Conservation (phyloP, 805 yeast genomes). For the Wickerhamiella spandovensis region DNA sequence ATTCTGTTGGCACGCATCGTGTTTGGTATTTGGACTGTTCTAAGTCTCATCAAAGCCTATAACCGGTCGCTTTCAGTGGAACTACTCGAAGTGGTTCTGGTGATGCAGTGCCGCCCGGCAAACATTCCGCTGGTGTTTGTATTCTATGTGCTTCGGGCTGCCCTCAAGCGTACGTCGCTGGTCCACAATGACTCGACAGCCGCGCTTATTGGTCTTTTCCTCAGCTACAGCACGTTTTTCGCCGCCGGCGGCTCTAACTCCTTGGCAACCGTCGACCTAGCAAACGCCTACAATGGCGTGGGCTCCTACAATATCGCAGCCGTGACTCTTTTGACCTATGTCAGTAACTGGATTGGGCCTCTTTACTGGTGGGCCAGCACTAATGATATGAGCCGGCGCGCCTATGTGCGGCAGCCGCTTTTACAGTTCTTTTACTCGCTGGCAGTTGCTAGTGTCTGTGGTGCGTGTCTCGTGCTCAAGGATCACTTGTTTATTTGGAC, state of each 20-base stretch:
- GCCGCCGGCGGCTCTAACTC: slow-evolving; percentile 87
- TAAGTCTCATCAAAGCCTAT: slow-evolving; percentile 2
- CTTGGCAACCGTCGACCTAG: slow-evolving; percentile 75
- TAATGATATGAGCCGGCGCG: slow-evolving; percentile 26
- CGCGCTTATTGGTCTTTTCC: slow-evolving; percentile 29
- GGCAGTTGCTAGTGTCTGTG: slow-evolving; percentile 9
- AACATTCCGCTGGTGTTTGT: slow-evolving; percentile 43
- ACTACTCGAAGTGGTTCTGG: slow-evolving; percentile 23
- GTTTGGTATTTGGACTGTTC: slow-evolving; percentile 4
- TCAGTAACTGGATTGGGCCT: slow-evolving; percentile 78
- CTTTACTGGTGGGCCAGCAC: slow-evolving; percentile 53
- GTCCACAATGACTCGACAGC: background rate
- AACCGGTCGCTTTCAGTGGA: background rate
- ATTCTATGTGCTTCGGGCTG: slow-evolving; percentile 21
- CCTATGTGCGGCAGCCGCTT: slow-evolving; percentile 19
- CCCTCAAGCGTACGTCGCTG: slow-evolving; percentile 8
- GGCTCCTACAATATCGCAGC: slow-evolving; percentile 49
- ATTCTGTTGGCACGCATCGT: slow-evolving; percentile 8
- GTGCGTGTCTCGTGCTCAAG: slow-evolving; percentile 59
- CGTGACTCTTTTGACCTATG: slow-evolving; percentile 68
- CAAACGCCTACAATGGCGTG: slow-evolving; percentile 87
- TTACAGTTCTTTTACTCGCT: slow-evolving; percentile 16
- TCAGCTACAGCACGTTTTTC: slow-evolving; percentile 72
- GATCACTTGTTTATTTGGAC: slow-evolving; percentile 95
- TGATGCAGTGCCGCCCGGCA: slow-evolving; percentile 42